A percentile compares a stretch with the other conserved stretches of the same genome.
phyloP scores from a whole-genome alignment of 2,329 filamentous ascomycete species.

The Fusarium keratoplasticum region DNA sequence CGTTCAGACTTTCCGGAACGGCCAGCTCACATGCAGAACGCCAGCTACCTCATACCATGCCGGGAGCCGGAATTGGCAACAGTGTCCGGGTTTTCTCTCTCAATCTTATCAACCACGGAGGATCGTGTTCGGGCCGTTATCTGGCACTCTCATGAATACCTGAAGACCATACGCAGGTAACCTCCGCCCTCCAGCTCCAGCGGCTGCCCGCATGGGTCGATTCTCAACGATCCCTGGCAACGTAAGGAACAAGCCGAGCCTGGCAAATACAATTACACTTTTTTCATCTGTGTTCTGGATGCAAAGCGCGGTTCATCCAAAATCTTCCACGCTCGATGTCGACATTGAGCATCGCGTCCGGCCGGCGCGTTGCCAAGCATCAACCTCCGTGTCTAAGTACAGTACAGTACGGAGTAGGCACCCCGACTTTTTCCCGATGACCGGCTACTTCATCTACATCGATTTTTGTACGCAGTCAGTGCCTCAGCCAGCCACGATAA shows the following conservation, averaged over 20 bases:
- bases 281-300: background rate
- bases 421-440: slow-evolving; percentile 7
- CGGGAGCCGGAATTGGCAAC: slow-evolving; percentile 14
- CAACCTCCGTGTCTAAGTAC: background rate
- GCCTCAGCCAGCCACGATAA: background rate
- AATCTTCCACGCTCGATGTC: background rate
- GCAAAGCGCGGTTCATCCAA: background rate
- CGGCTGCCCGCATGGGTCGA: background rate
- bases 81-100: background rate
- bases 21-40: slow-evolving; percentile 8
- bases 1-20: background rate
- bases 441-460: slow-evolving; percentile 4
- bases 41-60: slow-evolving; percentile 10
- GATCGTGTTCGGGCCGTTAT: slow-evolving; percentile 18
- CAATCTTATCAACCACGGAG: background rate
- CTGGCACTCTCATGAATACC: slow-evolving; percentile 12
- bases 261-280: background rate
- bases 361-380: background rate
- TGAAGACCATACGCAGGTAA: slow-evolving; percentile 16
- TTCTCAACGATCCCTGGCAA: background rate
- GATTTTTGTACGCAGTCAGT: background rate
- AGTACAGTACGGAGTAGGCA: background rate
- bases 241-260: background rate
- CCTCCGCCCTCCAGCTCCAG: slow-evolving; percentile 10
- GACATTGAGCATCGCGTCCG: background rate